Percentiles rank a stretch among this genome's conserved stretches.
These are phyloP conservation scores for Phytopythium delawarense DNA, from an alignment of 352 stramenopile species.

Conservation along the genomic window DNA sequence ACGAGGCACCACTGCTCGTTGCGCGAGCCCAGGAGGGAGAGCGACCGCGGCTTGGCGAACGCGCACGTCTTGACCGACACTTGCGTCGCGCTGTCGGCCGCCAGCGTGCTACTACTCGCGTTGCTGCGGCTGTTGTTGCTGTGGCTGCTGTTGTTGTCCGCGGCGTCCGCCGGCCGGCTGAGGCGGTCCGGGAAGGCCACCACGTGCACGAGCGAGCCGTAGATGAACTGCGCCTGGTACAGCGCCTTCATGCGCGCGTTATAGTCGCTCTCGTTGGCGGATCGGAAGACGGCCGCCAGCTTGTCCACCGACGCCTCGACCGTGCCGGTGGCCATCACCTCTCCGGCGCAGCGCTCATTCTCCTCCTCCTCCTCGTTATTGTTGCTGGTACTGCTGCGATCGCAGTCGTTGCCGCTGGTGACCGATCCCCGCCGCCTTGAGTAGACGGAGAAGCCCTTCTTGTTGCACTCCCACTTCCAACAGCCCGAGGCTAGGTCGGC, in stretches of 20 bases:
- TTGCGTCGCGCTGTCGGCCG: constrained; percentile 8
- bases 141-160: not conserved
- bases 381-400: not conserved
- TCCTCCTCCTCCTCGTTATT: constrained; percentile 1
- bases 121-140: not conserved
- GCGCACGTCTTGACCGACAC: constrained; percentile 30
- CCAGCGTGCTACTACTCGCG: not conserved
- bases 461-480: constrained; percentile 34
- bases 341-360: constrained; percentile 9
- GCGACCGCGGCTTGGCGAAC: constrained; percentile 23
- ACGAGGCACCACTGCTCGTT: constrained; percentile 38
- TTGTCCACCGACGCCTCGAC: constrained; percentile 19
- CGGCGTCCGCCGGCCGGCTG: not conserved
- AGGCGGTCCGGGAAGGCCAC: not conserved
- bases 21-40: constrained; percentile 20
- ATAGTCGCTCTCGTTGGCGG: constrained; percentile 25
- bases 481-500: constrained; percentile 5
- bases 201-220: constrained; percentile 35
- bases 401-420: too few species aligned
- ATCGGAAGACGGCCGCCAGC: constrained; percentile 19
- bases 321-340: constrained; percentile 29
- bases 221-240: constrained; percentile 44
- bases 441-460: constrained; percentile 25
- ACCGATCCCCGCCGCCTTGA: constrained; percentile 3
- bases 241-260: constrained; percentile 35